phyloP scores from a whole-genome alignment of 208 protist genomes.

The Tritrichomonas musculus region DNA sequence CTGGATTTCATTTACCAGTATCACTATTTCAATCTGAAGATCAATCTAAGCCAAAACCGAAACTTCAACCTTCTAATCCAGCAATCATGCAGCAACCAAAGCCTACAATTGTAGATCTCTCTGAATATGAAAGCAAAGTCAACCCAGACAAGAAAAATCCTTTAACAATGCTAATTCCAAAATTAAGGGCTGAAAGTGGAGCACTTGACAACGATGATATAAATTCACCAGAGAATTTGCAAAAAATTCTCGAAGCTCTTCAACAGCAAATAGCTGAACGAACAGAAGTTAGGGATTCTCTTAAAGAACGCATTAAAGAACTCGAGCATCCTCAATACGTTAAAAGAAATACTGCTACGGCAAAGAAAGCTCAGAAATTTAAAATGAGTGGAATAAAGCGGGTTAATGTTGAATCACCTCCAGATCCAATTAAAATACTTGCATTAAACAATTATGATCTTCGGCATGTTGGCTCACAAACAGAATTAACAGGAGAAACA shows the following conservation, averaged over 20 bases:
- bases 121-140: too few relatives aligned
- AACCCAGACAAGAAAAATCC: background rate
- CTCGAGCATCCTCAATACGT: too few relatives aligned
- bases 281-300: background rate
- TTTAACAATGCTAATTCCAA: background rate
- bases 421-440: background rate
- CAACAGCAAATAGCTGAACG: background rate
- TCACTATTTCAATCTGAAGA: too few relatives aligned
- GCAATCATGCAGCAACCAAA: too few relatives aligned
- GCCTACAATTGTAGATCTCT: too few relatives aligned
- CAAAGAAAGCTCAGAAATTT: too few relatives aligned
- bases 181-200: background rate
- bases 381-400: too few relatives aligned
- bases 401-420: too few relatives aligned
- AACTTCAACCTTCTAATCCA: too few relatives aligned
- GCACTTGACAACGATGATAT: background rate
- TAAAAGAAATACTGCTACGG: too few relatives aligned
- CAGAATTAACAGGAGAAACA: background rate
- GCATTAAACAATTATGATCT: background rate
- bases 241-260: background rate
- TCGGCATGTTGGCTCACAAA: background rate
- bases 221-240: background rate
- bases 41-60: too few relatives aligned
- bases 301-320: background rate
- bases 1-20: too few relatives aligned